Conservation (phyloP, 805 yeast species). For the Starmera amethionina region DNA sequence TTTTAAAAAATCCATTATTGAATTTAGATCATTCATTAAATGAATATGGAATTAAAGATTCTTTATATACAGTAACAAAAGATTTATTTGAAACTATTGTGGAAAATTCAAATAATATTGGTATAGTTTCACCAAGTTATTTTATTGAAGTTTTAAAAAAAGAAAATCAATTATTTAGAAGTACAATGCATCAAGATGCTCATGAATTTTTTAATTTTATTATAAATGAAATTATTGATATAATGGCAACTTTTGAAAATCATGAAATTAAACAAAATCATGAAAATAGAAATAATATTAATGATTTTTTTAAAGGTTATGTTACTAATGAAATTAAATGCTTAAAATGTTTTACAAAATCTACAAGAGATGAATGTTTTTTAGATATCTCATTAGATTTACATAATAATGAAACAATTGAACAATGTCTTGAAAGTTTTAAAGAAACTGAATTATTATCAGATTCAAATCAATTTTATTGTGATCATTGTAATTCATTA, state of each 20-base stretch:
- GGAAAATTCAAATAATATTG: conserved; percentile 58
- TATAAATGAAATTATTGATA: conserved; percentile 60
- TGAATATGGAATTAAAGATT: conserved; percentile 37
- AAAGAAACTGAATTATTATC: conserved; percentile 78
- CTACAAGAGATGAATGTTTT: conserved; percentile 78
- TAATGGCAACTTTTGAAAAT: too few relatives aligned
- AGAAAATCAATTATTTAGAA: conserved; percentile 77
- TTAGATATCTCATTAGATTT: conserved; percentile 82
- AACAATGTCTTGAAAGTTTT: conserved; percentile 73
- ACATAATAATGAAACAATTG: conserved; percentile 61
- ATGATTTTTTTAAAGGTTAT: conserved; percentile 72
- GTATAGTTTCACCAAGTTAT: conserved; percentile 76
- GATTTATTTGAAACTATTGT: conserved; percentile 80
- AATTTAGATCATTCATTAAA: conserved; percentile 65
- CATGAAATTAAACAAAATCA: conserved; percentile 14
- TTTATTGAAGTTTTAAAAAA: conserved; percentile 68
- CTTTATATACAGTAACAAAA: conserved; percentile 58
- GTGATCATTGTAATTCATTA: conserved; percentile 81
- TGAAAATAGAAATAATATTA: conserved; percentile 40
- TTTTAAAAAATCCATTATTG: conserved; percentile 72
- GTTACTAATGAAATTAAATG: conserved; percentile 85
- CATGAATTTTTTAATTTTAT: conserved; percentile 90
- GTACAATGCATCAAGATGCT: conserved; percentile 96
- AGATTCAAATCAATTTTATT: conserved; percentile 84
- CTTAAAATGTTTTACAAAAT: conserved; percentile 74